Evolutionary conservation across 768 basidiomycete species (phyloP), one percentile per base, ranked within the genome.

Genomic region (Coprinopsis marcescibilis): DNA sequence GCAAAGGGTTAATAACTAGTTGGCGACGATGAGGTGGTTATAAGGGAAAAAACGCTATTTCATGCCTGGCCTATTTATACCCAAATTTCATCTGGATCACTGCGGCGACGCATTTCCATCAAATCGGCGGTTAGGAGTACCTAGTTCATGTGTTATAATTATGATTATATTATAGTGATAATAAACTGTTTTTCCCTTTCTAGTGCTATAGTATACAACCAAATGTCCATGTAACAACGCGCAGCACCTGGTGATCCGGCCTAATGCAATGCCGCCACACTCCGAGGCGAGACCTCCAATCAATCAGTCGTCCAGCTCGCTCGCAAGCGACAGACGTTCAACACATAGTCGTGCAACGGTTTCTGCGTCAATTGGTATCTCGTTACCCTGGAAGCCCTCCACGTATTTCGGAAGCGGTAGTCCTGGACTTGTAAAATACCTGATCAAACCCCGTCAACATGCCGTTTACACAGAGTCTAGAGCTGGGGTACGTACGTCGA

Each of bases 301-400:
- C n/a, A 11, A 20, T 55, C 61, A 84, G 55, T 83, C 82, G 56
- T 85, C 81, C 14, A 78, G 72, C 61, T 85, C 82, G 33, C 73
- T 72, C 10, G 68, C 60, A 15, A 85, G 67, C 3, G 72, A 72
- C 14, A 89, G 62, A 37, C 83, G 70, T 49, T 83, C 74, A 7
- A 73, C 58, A 52, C 77, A 79, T 15, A 88, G 55, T 8, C 69
- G 68, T 3, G 83, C 85, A 3, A 92, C 85, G 0, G 70, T 69
- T 30, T 69, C 73, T 5, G 83, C 88, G 60, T 92, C 78, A 24
- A 96, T 73, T 2, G 91, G 92, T 49, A 96, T 96, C 11, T 71
- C 74, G 60, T 87, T 91, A 12, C 92, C 76, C 56, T 83, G 86
- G 68, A 96, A 96, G n/a, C 89, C 93, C 32, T 85, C 78, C 0